These are phyloP conservation scores for Apiospora pterosperma DNA, from an alignment of 2,329 filamentous ascomycete species.

Conservation along the genomic window DNA sequence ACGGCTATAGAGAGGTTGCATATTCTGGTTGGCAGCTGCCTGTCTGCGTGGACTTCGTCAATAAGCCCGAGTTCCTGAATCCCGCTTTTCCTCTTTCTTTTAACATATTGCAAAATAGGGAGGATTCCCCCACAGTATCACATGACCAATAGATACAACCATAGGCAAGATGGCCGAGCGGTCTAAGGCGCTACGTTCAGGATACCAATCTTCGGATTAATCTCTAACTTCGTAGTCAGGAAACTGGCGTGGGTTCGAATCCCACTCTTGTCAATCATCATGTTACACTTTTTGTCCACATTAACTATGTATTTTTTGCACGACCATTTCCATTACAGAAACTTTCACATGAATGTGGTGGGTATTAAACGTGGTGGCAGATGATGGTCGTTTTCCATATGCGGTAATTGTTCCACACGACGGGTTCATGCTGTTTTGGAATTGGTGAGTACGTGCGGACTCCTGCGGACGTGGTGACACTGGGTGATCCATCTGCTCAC, in stretches of 20 bases:
- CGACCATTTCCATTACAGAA: too few species aligned
- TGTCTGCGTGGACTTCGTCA: background rate
- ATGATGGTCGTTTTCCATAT: background rate
- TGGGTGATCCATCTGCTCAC: too few species aligned
- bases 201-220: background rate
- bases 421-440: background rate
- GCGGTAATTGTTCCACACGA: background rate
- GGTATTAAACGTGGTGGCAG: background rate
- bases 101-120: background rate
- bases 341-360: background rate
- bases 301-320: too few species aligned
- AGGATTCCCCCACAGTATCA: background rate
- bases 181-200: constrained; percentile 5
- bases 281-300: too few species aligned
- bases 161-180: constrained; percentile 4
- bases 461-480: background rate
- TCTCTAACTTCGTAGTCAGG: background rate
- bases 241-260: constrained; percentile 6
- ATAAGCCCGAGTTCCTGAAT: background rate
- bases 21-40: background rate
- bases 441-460: background rate
- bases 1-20: background rate
- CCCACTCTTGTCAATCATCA: constrained; percentile 1
- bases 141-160: background rate
- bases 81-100: background rate